Conservation (phyloP, 257 asterid species). For the Solanum appendiculatum region DNA sequence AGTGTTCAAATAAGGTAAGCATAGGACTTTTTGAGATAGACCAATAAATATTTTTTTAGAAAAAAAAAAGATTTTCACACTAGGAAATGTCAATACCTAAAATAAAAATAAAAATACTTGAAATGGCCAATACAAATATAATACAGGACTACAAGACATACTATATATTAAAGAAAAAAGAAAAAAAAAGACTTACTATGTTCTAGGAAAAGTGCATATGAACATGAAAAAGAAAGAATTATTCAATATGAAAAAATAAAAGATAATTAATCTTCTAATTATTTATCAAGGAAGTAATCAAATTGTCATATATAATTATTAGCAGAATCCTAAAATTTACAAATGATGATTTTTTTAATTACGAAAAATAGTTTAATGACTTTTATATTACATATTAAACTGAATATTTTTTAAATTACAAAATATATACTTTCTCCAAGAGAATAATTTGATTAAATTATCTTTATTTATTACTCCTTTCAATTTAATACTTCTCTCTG, state of each 20-base stretch:
- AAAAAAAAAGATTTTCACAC: neutral
- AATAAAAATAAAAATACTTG: neutral
- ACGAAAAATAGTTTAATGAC: neutral
- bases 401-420: neutral
- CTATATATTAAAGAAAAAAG: neutral
- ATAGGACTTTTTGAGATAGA: neutral
- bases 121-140: neutral
- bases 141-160: neutral
- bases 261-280: neutral
- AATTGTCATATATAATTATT: neutral
- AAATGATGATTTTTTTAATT: neutral
- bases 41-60: neutral
- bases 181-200: neutral
- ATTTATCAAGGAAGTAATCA: neutral
- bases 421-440: neutral
- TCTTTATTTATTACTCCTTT: neutral
- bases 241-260: neutral
- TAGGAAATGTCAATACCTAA: neutral
- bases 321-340: neutral
- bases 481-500: neutral
- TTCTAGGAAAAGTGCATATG: neutral
- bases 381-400: neutral
- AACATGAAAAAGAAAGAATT: neutral
- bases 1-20: neutral
- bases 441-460: neutral